Base-by-base conservation (phyloP, 1,284 basidiomycete genomes). In the Ceratobasidium sp. region DNA sequence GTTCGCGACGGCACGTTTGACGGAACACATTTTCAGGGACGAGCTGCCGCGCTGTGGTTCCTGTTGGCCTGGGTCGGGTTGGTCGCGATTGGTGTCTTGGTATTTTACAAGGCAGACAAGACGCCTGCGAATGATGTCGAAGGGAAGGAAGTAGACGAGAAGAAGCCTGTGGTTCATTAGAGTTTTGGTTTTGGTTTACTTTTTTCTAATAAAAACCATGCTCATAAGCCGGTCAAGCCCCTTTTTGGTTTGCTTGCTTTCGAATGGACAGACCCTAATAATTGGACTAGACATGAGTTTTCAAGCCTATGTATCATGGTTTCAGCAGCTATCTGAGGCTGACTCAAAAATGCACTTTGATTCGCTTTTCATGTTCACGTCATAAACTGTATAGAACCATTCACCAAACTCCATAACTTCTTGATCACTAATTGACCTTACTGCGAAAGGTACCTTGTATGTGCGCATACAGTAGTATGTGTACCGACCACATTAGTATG, bases 11-110 rank as follows among this genome's bases (percentile, higher is more conserved):
- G 72, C 12, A 34, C 70, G 18, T 52, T 64, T n/a, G 61, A 55
- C 28, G 72, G 50, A 43, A 58, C 67, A 1, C 43, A 58, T 36
- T 75, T 72, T 53, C 71, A 69, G 39, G 75, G 75, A 8, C 64
- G 62, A 8, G 73, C 74, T 46, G 74, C 72, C 0, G 28, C 67
- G 18, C 65, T 71, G 30, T 76, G 75, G 75, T 75, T 75, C 71
- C 34, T 75, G 23, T 41, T 75, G 5, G 75, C 67, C 10, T 59
- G 65, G 36, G 57, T 75, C 5, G 65, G 41, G 18, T 21, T 76
- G 5, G 71, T 59, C 8, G 30, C 57, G 18, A 60, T 72, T 23
- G 64, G 57, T 5, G 69, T 76, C 8, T 18, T 61, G 10, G 30
- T 75, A 12, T 74, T 75, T 41, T 75, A 72, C 32, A 61, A 45